phyloP scores from a whole-genome alignment of 2,329 filamentous ascomycete genomes.

The Fusarium pilosicola region DNA sequence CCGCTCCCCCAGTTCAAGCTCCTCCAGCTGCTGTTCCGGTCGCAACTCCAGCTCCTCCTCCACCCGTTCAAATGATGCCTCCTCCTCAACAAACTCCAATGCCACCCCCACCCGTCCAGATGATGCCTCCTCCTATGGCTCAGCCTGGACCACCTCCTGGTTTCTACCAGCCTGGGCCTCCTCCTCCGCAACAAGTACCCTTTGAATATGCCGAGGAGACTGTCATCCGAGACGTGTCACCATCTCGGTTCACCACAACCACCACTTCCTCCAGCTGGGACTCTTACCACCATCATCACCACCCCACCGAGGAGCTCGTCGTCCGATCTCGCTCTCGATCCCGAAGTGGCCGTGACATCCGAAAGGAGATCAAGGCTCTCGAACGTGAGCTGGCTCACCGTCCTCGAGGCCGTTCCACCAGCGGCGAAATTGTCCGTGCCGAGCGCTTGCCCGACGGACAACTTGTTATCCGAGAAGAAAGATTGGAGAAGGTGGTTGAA shows the following conservation, averaged over 20 bases:
- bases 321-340: constrained; percentile 56
- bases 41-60: constrained; percentile 38
- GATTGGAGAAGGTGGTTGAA: constrained; percentile 65
- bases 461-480: constrained; percentile 71
- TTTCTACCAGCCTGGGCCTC: constrained; percentile 46
- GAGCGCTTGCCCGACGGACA: constrained; percentile 69
- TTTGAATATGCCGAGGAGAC: constrained; percentile 57
- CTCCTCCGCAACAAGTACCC: constrained; percentile 44
- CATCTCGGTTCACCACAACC: constrained; percentile 53
- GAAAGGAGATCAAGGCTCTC: constrained; percentile 75
- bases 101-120: neutral
- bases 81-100: constrained; percentile 21
- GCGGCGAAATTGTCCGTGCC: constrained; percentile 65
- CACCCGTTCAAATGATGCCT: constrained; percentile 40
- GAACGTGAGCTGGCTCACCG: constrained; percentile 62
- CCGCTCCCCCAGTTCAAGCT: constrained; percentile 21
- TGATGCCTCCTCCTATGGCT: constrained; percentile 20
- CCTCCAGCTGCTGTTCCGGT: constrained; percentile 44
- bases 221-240: constrained; percentile 61
- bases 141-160: constrained; percentile 40
- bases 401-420: constrained; percentile 50
- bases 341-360: constrained; percentile 70
- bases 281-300: constrained; percentile 44
- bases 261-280: constrained; percentile 51
- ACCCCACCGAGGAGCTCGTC: constrained; percentile 51